Evolutionary conservation across 192 early-diverging fungal species (phyloP).

Genomic region (Coemansia erecta): DNA sequence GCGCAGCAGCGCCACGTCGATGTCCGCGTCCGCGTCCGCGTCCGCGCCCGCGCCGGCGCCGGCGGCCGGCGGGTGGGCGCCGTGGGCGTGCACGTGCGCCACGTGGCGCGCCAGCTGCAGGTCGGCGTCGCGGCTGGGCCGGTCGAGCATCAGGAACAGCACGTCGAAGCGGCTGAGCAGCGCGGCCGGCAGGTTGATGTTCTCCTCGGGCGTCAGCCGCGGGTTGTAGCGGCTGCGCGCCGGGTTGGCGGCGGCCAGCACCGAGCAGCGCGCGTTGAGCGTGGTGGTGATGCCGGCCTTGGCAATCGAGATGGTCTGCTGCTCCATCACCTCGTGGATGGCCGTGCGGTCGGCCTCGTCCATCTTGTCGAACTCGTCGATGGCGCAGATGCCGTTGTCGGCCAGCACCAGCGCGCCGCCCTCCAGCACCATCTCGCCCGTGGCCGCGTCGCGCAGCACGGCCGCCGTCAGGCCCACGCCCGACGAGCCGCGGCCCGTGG

Average conservation of each 20-base stretch:
- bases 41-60: slow-evolving; percentile 14
- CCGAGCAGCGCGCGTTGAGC: slow-evolving; percentile 90
- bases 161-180: slow-evolving; percentile 92
- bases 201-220: slow-evolving; percentile 82
- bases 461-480: slow-evolving; percentile 96
- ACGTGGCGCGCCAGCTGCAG: slow-evolving; percentile 82
- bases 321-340: slow-evolving; percentile 99
- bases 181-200: slow-evolving; percentile 96
- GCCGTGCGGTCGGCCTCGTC: slow-evolving; percentile 93
- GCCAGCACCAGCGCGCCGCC: slow-evolving; percentile 96
- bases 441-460: slow-evolving; percentile 88
- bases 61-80: slow-evolving; percentile 68
- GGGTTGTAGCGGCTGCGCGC: slow-evolving; percentile 94
- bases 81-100: slow-evolving; percentile 88
- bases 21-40: slow-evolving; percentile 34
- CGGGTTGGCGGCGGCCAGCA: slow-evolving; percentile 96
- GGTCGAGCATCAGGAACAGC: slow-evolving; percentile 87
- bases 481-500: slow-evolving; percentile 92
- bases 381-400: slow-evolving; percentile 97
- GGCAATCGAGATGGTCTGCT: slow-evolving; percentile 96
- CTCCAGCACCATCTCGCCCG: slow-evolving; percentile 95
- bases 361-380: slow-evolving; percentile 99
- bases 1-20: slow-evolving; percentile 78
- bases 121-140: slow-evolving; percentile 75
- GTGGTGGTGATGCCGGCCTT: slow-evolving; percentile 99